Base-by-base conservation (phyloP, 805 yeast species). In the Clavispora asparagi region DNA sequence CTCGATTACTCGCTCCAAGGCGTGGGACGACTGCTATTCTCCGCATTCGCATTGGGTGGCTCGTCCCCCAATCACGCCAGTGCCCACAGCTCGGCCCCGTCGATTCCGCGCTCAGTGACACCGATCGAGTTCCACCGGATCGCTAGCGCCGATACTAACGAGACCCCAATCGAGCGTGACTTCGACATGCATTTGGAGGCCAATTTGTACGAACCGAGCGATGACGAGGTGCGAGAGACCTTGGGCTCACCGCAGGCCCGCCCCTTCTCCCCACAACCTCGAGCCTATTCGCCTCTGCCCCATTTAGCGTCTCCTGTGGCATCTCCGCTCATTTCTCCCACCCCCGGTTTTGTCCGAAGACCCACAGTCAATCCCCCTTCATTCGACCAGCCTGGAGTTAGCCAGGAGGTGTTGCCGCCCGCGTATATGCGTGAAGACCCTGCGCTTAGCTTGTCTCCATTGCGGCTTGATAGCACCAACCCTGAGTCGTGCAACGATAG, bases 361-460 rank as follows among this genome's bases (percentile, higher is more conserved):
- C 87, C 85, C 14, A 72, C 81, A 6, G 56, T 70, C 32, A 79
- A 79, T 35, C 88, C 88, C 4, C 89, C 88, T 1, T 78, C 87
- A 6, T 83, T 84, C 50, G 78, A 58, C 46, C 46, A 41, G 6
- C 35, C 44, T 14, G 53, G 50, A 9, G 47, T 44, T 3, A 42
- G 53, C 5, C 49, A 50, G 25, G 47, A 48, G 5, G 44, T 54
- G 5, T 42, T 54, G 23, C 58, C 58, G 11, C 58, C 58, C 8
- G 55, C 56, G 0, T 54, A 54, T 25, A 49, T 42, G 26, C 37
- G 33, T 11, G 42, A 44, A 13, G 35, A 36, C 7, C 36, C 41
- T 6, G 12, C 43, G 7, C 31, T 50, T 37, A 46, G 42, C n/a
- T 40, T 50, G 11, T 50, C 56, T 16, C 54, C 56, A 9, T 41